phyloP scores from a whole-genome alignment of 2,329 filamentous ascomycete species.

The Sclerotinia glacialis region DNA sequence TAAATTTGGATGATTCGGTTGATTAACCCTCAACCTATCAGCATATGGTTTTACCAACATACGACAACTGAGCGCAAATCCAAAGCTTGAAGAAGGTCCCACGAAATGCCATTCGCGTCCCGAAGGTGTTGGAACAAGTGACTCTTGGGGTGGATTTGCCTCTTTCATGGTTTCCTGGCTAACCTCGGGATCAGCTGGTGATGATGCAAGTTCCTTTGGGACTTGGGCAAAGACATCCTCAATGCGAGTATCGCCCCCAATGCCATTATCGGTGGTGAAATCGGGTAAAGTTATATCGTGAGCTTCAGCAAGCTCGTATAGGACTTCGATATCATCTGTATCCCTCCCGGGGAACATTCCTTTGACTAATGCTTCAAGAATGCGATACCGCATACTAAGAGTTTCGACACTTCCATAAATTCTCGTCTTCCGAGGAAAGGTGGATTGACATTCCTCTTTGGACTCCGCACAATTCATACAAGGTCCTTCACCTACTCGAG shows the following conservation, averaged over 20 bases:
- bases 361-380: slow-evolving; percentile 44
- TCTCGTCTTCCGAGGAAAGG: slow-evolving; percentile 45
- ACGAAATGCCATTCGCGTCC: slow-evolving; percentile 37
- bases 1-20: slow-evolving; percentile 32
- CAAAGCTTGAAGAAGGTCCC: slow-evolving; percentile 38
- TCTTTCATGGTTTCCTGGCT: slow-evolving; percentile 10
- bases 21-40: slow-evolving; percentile 28
- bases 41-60: slow-evolving; percentile 38
- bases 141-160: slow-evolving; percentile 29
- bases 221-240: slow-evolving; percentile 34
- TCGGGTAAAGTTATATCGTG: slow-evolving; percentile 42
- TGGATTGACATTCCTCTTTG: slow-evolving; percentile 44
- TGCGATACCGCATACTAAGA: slow-evolving; percentile 45
- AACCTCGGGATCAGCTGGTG: slow-evolving; percentile 25
- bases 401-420: slow-evolving; percentile 48
- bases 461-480: slow-evolving; percentile 44
- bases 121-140: slow-evolving; percentile 34
- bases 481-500: slow-evolving; percentile 34
- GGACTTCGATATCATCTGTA: slow-evolving; percentile 41
- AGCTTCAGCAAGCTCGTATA: slow-evolving; percentile 44
- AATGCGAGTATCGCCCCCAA: slow-evolving; percentile 28
- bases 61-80: slow-evolving; percentile 36
- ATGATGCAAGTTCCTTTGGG: slow-evolving; percentile 25
- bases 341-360: slow-evolving; percentile 44
- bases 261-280: slow-evolving; percentile 32